Conservation (phyloP, 768 basidiomycete species). For the Crepidotus variabilis region DNA sequence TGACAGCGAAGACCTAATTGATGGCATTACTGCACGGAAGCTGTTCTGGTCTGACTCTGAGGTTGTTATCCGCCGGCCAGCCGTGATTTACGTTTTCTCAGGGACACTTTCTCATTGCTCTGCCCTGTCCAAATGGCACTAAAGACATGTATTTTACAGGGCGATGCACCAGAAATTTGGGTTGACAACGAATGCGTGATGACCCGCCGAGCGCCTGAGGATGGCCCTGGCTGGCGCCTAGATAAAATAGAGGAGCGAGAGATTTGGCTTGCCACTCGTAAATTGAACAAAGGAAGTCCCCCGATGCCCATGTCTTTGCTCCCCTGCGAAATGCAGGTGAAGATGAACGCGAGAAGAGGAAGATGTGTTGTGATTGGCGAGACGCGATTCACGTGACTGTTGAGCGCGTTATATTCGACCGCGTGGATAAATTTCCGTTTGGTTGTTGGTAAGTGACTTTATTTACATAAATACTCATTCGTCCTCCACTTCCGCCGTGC, state of each 20-base stretch:
- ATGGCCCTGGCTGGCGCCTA: neutral
- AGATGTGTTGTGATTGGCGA: neutral
- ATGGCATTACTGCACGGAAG: neutral
- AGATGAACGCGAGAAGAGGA: neutral
- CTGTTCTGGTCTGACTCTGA: neutral
- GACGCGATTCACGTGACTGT: constrained; percentile 18
- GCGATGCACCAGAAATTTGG: neutral
- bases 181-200: neutral
- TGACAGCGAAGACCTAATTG: neutral
- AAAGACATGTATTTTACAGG: neutral
- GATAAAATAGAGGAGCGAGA: neutral
- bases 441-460: constrained; percentile 10
- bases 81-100: neutral
- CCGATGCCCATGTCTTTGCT: constrained; percentile 5
- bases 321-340: constrained; percentile 1
- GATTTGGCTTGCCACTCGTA: neutral
- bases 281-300: neutral
- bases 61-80: neutral
- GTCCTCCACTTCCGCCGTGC: constrained; percentile 7
- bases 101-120: neutral
- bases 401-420: constrained; percentile 15
- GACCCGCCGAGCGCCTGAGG: neutral
- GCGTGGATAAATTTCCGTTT: constrained; percentile 18
- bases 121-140: neutral
- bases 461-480: constrained; percentile 22